These are phyloP conservation scores for Thelonectria discophora DNA, from an alignment of 2,329 filamentous ascomycete species.

Conservation along the genomic window DNA sequence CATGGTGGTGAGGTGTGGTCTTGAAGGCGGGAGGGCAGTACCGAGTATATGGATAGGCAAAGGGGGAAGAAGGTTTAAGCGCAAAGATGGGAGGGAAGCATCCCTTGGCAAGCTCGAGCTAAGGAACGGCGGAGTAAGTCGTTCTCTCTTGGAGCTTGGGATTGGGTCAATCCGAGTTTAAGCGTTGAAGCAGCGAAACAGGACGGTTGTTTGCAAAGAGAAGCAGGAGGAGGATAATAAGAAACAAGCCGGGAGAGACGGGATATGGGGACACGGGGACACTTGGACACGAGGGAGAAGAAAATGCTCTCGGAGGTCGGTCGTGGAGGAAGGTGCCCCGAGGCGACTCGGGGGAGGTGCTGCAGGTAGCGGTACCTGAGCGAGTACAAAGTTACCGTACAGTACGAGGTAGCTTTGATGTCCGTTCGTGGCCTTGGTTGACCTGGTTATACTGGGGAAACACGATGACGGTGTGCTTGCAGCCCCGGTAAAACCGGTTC, in stretches of 20 bases:
- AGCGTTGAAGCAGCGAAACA: constrained; percentile 28
- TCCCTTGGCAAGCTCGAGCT: constrained; percentile 46
- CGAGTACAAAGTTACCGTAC: constrained; percentile 18
- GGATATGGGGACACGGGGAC: constrained; percentile 13
- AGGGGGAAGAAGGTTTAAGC: constrained; percentile 29
- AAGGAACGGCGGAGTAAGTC: constrained; percentile 63
- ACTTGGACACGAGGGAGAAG: constrained; percentile 31
- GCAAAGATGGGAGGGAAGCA: constrained; percentile 42
- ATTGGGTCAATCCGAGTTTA: constrained; percentile 32
- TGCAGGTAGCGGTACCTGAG: constrained; percentile 3
- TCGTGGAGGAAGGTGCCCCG: constrained; percentile 12
- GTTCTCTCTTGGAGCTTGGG: constrained; percentile 32
- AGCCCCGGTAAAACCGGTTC: constrained; percentile 43
- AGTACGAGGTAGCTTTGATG: constrained; percentile 40
- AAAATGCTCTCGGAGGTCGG: constrained; percentile 34
- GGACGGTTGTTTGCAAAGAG: constrained; percentile 26
- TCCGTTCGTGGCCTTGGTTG: constrained; percentile 27
- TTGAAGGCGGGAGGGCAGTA: constrained; percentile 30
- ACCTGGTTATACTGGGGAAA: constrained; percentile 31
- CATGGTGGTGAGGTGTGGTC: constrained; percentile 63
- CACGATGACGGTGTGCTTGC: constrained; percentile 37
- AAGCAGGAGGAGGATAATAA: constrained; percentile 22
- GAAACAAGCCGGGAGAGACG: constrained; percentile 16
- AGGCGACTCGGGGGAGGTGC: background rate
- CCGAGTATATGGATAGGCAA: constrained; percentile 21